Conservation (phyloP, 192 early-diverging fungal genomes). For the Coemansia asiatica region DNA sequence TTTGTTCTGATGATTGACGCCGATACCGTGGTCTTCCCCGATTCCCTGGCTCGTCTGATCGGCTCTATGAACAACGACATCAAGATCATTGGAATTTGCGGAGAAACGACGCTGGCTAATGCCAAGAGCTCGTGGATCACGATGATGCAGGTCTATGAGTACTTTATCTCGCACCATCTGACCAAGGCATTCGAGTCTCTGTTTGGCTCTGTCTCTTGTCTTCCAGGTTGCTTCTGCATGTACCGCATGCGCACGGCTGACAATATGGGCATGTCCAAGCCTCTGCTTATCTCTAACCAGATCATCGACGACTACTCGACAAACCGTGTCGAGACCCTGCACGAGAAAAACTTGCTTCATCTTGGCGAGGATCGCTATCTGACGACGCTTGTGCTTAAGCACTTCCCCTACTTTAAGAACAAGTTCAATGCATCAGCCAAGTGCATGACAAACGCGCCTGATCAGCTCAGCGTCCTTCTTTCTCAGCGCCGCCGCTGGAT, state of each 20-base stretch:
- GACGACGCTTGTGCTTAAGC: constrained; percentile 92
- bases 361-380: constrained; percentile 99
- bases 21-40: constrained; percentile 88
- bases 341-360: constrained; percentile 98
- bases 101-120: constrained; percentile 92
- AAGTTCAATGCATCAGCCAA: constrained; percentile 91
- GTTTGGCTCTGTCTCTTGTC: constrained; percentile 95
- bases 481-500: constrained; percentile 99
- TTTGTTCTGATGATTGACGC: constrained; percentile 98
- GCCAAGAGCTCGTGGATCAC: constrained; percentile 92
- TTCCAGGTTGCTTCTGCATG: constrained; percentile 99
- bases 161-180: constrained; percentile 96
- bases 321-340: constrained; percentile 93
- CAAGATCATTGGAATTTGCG: constrained; percentile 91
- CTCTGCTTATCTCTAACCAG: constrained; percentile 83
- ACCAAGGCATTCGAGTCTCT: constrained; percentile 97
- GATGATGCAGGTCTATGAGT: constrained; percentile 99
- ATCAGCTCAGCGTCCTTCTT: constrained; percentile 86
- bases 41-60: constrained; percentile 91
- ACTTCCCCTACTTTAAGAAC: constrained; percentile 95
- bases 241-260: constrained; percentile 91
- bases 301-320: constrained; percentile 93
- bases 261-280: constrained; percentile 66
- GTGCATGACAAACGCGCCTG: constrained; percentile 93
- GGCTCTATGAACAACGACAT: constrained; percentile 87